Evolutionary conservation across 805 yeast genomes (phyloP).

Genomic region (Candida patagonica): DNA sequence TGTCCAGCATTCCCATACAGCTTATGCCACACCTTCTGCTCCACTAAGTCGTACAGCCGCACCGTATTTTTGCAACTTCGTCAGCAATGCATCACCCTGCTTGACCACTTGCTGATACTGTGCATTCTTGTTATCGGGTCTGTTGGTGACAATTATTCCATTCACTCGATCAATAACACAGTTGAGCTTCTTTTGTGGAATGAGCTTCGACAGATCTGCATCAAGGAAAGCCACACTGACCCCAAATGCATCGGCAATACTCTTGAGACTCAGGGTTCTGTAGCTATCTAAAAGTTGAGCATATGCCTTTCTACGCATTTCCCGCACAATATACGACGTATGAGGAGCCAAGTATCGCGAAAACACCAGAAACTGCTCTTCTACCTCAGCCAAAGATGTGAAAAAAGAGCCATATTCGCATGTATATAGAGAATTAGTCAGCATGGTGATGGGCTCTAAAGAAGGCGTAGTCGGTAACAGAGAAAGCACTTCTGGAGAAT

Average conservation of each 20-base stretch:
- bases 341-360: slow-evolving; percentile 66
- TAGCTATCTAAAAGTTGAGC: slow-evolving; percentile 90
- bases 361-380: slow-evolving; percentile 57
- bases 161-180: slow-evolving; percentile 94
- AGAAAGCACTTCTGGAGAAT: slow-evolving; percentile 87
- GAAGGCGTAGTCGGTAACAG: slow-evolving; percentile 61
- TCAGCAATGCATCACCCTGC: slow-evolving; percentile 85
- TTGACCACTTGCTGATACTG: slow-evolving; percentile 84
- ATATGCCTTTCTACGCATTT: slow-evolving; percentile 90
- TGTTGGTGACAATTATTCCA: slow-evolving; percentile 85
- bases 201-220: slow-evolving; percentile 73
- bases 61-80: slow-evolving; percentile 92
- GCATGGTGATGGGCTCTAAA: slow-evolving; percentile 69
- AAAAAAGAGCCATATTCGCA: slow-evolving; percentile 80
- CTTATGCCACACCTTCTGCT: slow-evolving; percentile 42
- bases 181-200: slow-evolving; percentile 87
- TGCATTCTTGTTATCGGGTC: slow-evolving; percentile 93
- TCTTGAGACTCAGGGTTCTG: slow-evolving; percentile 76
- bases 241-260: slow-evolving; percentile 92
- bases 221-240: slow-evolving; percentile 84
- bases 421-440: slow-evolving; percentile 79
- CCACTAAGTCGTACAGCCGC: slow-evolving; percentile 96
- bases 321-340: slow-evolving; percentile 77
- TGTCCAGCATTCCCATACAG: no score
- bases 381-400: slow-evolving; percentile 64